A percentile compares a stretch with the other conserved stretches of the same genome.
Conservation (phyloP, 208 protist genomes). For the Leishmania martiniquensis region DNA sequence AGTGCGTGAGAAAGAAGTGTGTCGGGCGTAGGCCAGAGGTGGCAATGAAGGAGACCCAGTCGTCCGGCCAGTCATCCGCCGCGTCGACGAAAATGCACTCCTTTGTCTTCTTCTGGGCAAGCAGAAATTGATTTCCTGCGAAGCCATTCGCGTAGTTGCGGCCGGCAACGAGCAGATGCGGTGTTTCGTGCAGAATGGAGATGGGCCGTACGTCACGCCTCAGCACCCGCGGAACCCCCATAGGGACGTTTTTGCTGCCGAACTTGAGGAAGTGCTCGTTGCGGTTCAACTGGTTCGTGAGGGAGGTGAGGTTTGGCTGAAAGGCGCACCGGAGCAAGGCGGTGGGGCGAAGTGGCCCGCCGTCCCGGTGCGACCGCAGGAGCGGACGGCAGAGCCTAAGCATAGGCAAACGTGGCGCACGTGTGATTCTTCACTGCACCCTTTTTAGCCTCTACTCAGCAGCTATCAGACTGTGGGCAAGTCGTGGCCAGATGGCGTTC, state of each 20-base stretch:
- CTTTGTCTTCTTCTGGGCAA: constrained; percentile 71
- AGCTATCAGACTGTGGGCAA: not conserved
- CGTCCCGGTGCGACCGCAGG: not conserved
- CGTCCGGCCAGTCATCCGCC: constrained; percentile 90
- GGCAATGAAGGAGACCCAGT: constrained; percentile 86
- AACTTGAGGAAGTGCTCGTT: constrained; percentile 78
- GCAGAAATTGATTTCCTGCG: constrained; percentile 83
- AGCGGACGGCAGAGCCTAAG: not conserved
- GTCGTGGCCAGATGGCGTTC: not conserved
- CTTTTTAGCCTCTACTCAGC: not conserved
- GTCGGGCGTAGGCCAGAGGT: constrained; percentile 60
- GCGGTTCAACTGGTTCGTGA: constrained; percentile 80
- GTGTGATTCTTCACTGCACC: not conserved
- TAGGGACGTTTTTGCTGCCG: constrained; percentile 40
- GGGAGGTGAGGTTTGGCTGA: constrained; percentile 82
- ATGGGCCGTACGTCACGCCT: constrained; percentile 73
- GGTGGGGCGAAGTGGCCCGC: constrained; percentile 20
- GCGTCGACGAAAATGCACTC: constrained; percentile 87
- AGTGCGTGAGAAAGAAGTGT: constrained; percentile 90
- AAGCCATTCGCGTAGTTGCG: constrained; percentile 87
- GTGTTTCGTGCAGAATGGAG: constrained; percentile 81
- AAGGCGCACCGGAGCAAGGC: constrained; percentile 40
- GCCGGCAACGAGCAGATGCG: constrained; percentile 74
- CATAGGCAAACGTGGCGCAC: not conserved
- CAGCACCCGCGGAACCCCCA: constrained; percentile 74